A percentile compares a stretch with the other conserved stretches of the same genome.
Evolutionary conservation across 148 eudicot genomes (phyloP).

Genomic region (Fagopyrum tataricum): DNA sequence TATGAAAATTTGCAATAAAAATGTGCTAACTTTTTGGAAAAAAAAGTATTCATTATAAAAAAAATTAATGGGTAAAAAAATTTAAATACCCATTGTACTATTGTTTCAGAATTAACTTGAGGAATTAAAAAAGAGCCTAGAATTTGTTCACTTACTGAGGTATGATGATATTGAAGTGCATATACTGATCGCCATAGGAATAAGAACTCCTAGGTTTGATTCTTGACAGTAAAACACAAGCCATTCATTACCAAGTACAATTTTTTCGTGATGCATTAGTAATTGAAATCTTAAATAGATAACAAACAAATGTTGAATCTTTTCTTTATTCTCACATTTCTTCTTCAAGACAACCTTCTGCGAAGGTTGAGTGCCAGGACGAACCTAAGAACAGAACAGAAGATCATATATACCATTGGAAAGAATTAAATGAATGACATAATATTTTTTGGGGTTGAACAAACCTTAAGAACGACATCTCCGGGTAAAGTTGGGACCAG

Average conservation of each 20-base stretch:
- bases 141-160: conserved; percentile 53
- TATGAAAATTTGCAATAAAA: too few relatives aligned
- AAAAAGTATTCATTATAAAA: too few relatives aligned
- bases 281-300: not conserved
- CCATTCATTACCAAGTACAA: not conserved
- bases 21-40: too few relatives aligned
- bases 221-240: conserved; percentile 33
- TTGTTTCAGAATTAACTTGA: too few relatives aligned
- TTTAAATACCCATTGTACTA: too few relatives aligned
- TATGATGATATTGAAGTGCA: conserved; percentile 88
- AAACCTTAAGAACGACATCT: conserved; percentile 87
- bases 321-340: conserved; percentile 56
- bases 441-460: conserved; percentile 4
- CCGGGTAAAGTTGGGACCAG: conserved; percentile 92
- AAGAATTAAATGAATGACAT: not conserved
- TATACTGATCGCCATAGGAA: conserved; percentile 78
- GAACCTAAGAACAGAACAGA: conserved; percentile 43
- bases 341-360: conserved; percentile 90
- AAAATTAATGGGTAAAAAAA: too few relatives aligned
- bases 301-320: not conserved
- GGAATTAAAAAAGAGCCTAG: not conserved
- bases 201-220: conserved; percentile 67
- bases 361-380: conserved; percentile 96
- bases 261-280: not conserved
- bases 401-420: not conserved